These are phyloP conservation scores for Trichoderma sp. DNA, from an alignment of 2,329 filamentous ascomycete species.

Conservation along the genomic window DNA sequence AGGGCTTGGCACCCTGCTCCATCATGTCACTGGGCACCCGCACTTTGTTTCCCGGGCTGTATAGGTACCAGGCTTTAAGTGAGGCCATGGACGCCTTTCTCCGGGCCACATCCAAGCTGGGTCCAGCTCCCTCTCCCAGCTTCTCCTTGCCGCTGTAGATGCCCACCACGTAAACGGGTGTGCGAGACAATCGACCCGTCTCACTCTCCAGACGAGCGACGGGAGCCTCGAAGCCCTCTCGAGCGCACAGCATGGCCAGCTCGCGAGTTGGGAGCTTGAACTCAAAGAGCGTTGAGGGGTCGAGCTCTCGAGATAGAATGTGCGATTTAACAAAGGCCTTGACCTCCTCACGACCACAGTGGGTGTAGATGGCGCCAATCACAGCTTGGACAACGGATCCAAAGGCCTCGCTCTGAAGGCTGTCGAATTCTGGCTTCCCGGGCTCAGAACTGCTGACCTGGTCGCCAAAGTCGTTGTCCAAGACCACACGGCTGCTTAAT, in stretches of 20 bases:
- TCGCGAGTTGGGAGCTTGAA: conserved; percentile 84
- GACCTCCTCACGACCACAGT: conserved; percentile 73
- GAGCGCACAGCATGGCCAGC: conserved; percentile 74
- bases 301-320: conserved; percentile 74
- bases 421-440: conserved; percentile 45
- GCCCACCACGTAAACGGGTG: conserved; percentile 89
- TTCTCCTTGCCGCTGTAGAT: conserved; percentile 90
- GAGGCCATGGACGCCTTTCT: conserved; percentile 77
- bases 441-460: conserved; percentile 29
- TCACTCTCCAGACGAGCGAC: conserved; percentile 85
- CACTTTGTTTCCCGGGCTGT: conserved; percentile 68
- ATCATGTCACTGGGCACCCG: conserved; percentile 69
- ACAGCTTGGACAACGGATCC: conserved; percentile 79
- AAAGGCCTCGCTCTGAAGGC: conserved; percentile 71
- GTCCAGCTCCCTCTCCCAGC: conserved; percentile 83
- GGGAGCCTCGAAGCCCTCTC: conserved; percentile 85
- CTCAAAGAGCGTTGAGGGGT: conserved; percentile 73
- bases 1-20: conserved; percentile 56
- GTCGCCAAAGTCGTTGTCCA: conserved; percentile 84
- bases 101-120: conserved; percentile 73
- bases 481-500: conserved; percentile 72
- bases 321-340: conserved; percentile 82
- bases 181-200: conserved; percentile 79
- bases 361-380: conserved; percentile 79
- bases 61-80: conserved; percentile 94